Conservation (phyloP, 2,329 filamentous ascomycete genomes). For the Fusarium agapanthi region DNA sequence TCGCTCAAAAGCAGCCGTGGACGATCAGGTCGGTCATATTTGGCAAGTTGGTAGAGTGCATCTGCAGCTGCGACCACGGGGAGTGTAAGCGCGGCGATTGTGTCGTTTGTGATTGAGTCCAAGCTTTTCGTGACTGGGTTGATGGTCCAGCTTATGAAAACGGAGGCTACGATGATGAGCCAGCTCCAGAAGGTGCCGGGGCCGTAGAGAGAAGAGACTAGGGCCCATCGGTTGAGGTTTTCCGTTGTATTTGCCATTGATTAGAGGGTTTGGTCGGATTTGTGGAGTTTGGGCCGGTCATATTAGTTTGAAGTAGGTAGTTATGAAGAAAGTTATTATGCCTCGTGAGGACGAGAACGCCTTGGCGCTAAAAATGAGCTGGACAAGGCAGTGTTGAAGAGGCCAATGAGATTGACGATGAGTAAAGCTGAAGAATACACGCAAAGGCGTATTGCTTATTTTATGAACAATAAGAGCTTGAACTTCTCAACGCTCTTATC, state of each 20-base stretch:
- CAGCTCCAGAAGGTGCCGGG: neutral
- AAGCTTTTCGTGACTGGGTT: neutral
- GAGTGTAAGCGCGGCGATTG: neutral
- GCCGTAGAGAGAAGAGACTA: neutral
- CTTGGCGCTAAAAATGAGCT: neutral
- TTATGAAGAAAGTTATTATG: neutral
- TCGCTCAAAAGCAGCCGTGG: neutral
- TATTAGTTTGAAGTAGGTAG: neutral
- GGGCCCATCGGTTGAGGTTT: neutral
- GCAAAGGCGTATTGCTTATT: rapidly evolving
- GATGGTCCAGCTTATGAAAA: neutral
- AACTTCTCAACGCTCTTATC: rapidly evolving
- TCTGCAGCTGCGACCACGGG: neutral
- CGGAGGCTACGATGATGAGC: neutral
- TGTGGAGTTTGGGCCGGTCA: rapidly evolving
- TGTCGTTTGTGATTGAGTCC: neutral
- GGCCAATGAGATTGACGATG: neutral
- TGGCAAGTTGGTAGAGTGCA: neutral
- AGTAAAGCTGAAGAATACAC: neutral
- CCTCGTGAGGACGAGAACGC: neutral
- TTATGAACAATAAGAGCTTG: neutral
- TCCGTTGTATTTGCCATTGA: neutral
- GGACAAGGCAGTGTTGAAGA: neutral
- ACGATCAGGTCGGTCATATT: neutral
- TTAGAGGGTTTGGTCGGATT: rapidly evolving